Evolutionary conservation across 345 rosid genomes (phyloP), one percentile per base, ranked within the genome.

Genomic region (Dimocarpus longan): DNA sequence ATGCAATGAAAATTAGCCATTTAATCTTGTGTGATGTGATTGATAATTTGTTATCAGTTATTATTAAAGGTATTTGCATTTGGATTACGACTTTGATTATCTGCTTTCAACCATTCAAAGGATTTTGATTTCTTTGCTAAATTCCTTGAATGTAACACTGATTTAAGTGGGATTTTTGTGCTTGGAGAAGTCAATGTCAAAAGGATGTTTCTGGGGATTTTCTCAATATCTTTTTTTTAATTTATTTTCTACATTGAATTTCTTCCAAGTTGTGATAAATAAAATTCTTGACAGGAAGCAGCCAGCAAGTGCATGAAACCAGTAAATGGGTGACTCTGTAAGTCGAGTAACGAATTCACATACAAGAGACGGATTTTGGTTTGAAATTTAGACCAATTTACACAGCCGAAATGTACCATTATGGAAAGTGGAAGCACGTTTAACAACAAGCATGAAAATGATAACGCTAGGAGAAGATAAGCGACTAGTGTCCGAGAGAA

Each of bases 361-460:
- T 19, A 19, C 18, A 15, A 16, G 3, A 16, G 71, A 43, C 4
- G 8, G 37, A 22, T 19, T 16, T 69, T 22, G 6, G 13, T 8
- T 69, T 11, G 57, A 69, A 69, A 69, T 69, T 69, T 1, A 71
- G 40, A 22, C 57, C 8, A 22, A 48, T 7, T 52, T 16, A 39
- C 13, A 52, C 48, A 56, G 48, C 40, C 65, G 60, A 59, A 73
- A 39, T 39, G 39, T 28, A 26, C 11, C 50, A 59, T 0, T 5
- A 40, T 8, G 64, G 67, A 59, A 59, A 73, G 21, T 8, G 64
- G 67, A 59, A 59, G 59, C 67, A 73, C 37, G 66, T 40, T 65
- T 65, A 10, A 32, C 42, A 24, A 65, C 52, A 7, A 32, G 5
- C 32, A 21, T 60, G 66, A 60, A 60, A 21, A 60, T 16, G n/a